Percentiles rank a stretch among this genome's conserved stretches.
These are phyloP conservation scores for Adenanthera pavonina DNA, from an alignment of 306 rosid genomes.

Conservation along the genomic window DNA sequence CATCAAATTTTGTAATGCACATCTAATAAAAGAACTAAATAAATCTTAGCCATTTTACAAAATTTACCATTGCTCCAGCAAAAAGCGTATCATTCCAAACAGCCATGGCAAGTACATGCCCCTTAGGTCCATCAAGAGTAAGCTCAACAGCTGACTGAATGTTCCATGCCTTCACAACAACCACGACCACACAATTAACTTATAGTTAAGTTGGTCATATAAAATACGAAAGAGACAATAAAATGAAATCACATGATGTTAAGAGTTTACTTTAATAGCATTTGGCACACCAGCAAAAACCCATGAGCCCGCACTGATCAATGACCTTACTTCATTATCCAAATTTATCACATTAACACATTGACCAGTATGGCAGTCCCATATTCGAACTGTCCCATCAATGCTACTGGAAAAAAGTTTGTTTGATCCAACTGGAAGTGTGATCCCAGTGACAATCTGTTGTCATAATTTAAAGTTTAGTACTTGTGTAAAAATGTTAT, in stretches of 20 bases:
- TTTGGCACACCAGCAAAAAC: slow-evolving; percentile 46
- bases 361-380: slow-evolving; percentile 58
- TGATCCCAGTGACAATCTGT: slow-evolving; percentile 53
- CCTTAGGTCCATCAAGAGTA: slow-evolving; percentile 51
- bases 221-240: background rate
- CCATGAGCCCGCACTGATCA: slow-evolving; percentile 55
- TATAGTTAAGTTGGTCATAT: background rate
- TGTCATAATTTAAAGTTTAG: background rate
- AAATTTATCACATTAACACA: slow-evolving; percentile 41
- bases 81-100: slow-evolving; percentile 47
- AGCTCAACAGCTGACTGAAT: slow-evolving; percentile 32
- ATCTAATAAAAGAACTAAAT: background rate
- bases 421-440: slow-evolving; percentile 43
- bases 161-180: slow-evolving; percentile 56
- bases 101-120: slow-evolving; percentile 47
- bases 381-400: slow-evolving; percentile 49
- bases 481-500: background rate
- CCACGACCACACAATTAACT: slow-evolving; percentile 40
- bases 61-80: slow-evolving; percentile 50
- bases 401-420: slow-evolving; percentile 56
- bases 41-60: background rate
- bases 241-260: background rate
- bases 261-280: slow-evolving; percentile 32
- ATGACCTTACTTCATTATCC: slow-evolving; percentile 46
- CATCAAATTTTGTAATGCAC: background rate